phyloP scores from a whole-genome alignment of 192 early-diverging fungal species.

The Linnemannia elongata region DNA sequence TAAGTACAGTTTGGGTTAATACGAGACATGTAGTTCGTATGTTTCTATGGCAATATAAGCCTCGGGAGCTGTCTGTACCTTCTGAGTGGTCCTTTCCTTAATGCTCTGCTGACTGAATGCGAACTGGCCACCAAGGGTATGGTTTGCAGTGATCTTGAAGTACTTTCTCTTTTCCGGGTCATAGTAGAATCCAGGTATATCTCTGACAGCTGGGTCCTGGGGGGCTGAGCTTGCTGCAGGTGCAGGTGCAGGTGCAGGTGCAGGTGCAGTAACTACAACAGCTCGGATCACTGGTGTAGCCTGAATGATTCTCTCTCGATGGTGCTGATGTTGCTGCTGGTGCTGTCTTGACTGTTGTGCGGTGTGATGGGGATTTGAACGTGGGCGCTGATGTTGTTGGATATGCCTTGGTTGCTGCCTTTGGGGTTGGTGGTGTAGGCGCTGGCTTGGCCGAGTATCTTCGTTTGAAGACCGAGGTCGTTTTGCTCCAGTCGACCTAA shows the following conservation, averaged over 20 bases:
- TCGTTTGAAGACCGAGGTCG: neutral
- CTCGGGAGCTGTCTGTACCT: slow-evolving; percentile 5
- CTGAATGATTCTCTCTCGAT: neutral
- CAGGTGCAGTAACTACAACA: neutral
- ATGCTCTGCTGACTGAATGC: slow-evolving; percentile 49
- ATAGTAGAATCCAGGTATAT: slow-evolving; percentile 51
- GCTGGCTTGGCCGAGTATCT: neutral
- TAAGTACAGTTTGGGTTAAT: neutral
- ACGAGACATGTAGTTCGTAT: neutral
- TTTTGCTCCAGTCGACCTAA: neutral
- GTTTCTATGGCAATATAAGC: too few relatives aligned
- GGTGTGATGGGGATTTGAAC: neutral
- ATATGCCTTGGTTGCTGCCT: neutral
- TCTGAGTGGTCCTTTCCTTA: slow-evolving; percentile 22
- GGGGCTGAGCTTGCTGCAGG: neutral
- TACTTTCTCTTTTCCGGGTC: slow-evolving; percentile 54
- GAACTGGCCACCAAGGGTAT: slow-evolving; percentile 29
- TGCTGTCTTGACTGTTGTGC: neutral
- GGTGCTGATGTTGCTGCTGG: neutral
- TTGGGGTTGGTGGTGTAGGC: neutral
- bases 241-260: slow-evolving; percentile 8
- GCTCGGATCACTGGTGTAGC: neutral
- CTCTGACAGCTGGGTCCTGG: slow-evolving; percentile 12
- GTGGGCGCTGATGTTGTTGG: neutral
- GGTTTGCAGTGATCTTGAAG: slow-evolving; percentile 50